A percentile compares a stretch with the other conserved stretches of the same genome.
These are phyloP conservation scores for Haberlea rhodopensis DNA, from an alignment of 257 asterid genomes.

Conservation along the genomic window DNA sequence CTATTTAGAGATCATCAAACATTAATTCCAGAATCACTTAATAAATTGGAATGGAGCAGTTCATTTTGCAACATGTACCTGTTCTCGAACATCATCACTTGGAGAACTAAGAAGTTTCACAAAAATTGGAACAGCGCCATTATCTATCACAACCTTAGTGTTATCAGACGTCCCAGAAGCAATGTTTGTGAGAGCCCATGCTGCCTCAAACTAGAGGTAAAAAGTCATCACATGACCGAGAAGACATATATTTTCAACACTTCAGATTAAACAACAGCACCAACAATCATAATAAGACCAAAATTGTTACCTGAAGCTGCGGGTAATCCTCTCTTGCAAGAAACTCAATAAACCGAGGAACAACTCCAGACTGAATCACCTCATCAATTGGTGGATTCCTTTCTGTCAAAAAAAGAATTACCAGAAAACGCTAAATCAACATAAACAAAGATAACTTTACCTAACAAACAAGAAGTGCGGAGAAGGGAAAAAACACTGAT, in stretches of 20 bases:
- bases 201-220: conserved; percentile 87
- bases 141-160: conserved; percentile 87
- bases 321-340: conserved; percentile 83
- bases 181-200: conserved; percentile 95
- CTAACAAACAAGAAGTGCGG: background rate
- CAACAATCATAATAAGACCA: conserved; percentile 5
- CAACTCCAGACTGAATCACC: conserved; percentile 89
- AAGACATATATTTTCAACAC: conserved; percentile 2
- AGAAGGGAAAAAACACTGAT: background rate
- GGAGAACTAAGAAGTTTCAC: conserved; percentile 70
- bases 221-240: conserved; percentile 5
- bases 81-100: conserved; percentile 93
- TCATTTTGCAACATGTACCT: conserved; percentile 44
- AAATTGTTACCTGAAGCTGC: conserved; percentile 62
- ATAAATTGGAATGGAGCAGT: background rate
- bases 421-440: conserved; percentile 11
- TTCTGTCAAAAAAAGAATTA: conserved; percentile 42
- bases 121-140: conserved; percentile 86
- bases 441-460: background rate
- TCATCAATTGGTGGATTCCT: conserved; percentile 92
- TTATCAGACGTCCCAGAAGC: conserved; percentile 95
- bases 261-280: conserved; percentile 10
- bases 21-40: conserved; percentile 13
- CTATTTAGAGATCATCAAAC: conserved; percentile 31
- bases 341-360: conserved; percentile 83